Conservation (phyloP, 345 rosid genomes). For the Dovyalis caffra region DNA sequence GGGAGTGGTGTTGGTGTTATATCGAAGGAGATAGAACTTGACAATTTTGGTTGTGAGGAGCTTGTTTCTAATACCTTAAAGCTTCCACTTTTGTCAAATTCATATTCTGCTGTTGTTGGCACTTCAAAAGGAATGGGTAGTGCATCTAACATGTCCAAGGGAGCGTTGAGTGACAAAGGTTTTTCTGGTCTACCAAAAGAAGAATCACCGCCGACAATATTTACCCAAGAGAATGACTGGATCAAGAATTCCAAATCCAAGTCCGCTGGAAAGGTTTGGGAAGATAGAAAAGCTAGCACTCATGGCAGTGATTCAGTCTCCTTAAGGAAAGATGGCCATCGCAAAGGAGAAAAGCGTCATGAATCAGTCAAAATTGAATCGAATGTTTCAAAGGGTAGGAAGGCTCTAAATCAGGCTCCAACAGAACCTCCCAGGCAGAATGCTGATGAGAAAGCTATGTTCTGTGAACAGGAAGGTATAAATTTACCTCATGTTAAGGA, state of each 20-base stretch:
- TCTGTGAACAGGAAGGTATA: constrained; percentile 37
- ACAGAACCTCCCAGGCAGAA: constrained; percentile 44
- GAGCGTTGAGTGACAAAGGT: constrained; percentile 36
- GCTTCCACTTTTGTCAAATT: constrained; percentile 66
- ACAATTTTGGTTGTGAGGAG: constrained; percentile 54
- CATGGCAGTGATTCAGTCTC: constrained; percentile 34
- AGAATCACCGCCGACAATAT: constrained; percentile 36
- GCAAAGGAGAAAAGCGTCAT: constrained; percentile 41
- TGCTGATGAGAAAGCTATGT: constrained; percentile 37
- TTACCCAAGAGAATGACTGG: constrained; percentile 38
- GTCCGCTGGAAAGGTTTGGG: constrained; percentile 48
- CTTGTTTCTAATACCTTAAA: constrained; percentile 60
- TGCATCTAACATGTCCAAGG: constrained; percentile 32
- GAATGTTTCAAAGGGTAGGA: constrained; percentile 37
- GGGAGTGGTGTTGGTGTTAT: constrained; percentile 26
- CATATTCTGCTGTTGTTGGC: constrained; percentile 36
- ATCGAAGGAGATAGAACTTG: constrained; percentile 43
- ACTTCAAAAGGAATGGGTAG: constrained; percentile 30
- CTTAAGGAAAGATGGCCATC: constrained; percentile 43
- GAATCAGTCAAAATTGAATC: constrained; percentile 40
- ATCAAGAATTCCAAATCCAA: constrained; percentile 46
- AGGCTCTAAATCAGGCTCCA: constrained; percentile 37
- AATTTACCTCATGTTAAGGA: constrained; percentile 49
- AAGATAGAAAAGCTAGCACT: constrained; percentile 47
- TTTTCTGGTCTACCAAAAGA: constrained; percentile 39